Conservation (phyloP, 208 protist species). For the Trypanosoma lewisi region DNA sequence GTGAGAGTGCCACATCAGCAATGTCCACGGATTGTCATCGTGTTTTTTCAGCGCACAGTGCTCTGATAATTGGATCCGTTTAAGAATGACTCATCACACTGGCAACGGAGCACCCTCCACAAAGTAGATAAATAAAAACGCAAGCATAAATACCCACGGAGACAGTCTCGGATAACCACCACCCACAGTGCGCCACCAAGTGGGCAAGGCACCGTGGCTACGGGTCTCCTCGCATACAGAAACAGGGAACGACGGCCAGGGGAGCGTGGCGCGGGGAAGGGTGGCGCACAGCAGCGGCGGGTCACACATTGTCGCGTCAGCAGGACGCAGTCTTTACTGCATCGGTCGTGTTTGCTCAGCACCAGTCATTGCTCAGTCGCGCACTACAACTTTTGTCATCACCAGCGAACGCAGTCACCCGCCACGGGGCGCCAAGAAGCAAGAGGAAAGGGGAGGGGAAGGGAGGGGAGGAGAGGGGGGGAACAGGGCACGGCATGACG, state of each 20-base stretch:
- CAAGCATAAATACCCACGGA: too few species aligned
- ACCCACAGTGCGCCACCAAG: conserved; percentile 22
- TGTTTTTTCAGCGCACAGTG: conserved; percentile 23
- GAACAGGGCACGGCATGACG: too few species aligned
- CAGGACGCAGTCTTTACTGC: conserved; percentile 6
- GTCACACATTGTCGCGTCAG: conserved; percentile 1
- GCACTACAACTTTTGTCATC: conserved; percentile 23
- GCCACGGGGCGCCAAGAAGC: not conserved
- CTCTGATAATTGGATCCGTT: conserved; percentile 22
- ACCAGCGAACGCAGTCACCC: not conserved
- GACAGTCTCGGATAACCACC: conserved; percentile 21
- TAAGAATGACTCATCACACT: conserved; percentile 15
- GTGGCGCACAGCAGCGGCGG: not conserved
- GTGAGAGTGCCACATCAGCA: conserved; percentile 2
- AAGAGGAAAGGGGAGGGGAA: not conserved
- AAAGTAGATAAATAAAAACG: not conserved
- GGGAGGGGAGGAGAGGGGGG: not conserved
- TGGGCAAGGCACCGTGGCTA: conserved; percentile 22
- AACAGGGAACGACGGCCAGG: too few species aligned
- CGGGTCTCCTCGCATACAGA: conserved; percentile 17
- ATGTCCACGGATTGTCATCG: conserved; percentile 26
- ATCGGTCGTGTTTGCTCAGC: conserved; percentile 10
- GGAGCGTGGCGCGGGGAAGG: not conserved
- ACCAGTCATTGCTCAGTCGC: conserved; percentile 12
- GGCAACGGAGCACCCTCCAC: not conserved